Evolutionary conservation across 2,329 filamentous ascomycete species (phyloP).

Genomic region (Colletotrichum caudatum): DNA sequence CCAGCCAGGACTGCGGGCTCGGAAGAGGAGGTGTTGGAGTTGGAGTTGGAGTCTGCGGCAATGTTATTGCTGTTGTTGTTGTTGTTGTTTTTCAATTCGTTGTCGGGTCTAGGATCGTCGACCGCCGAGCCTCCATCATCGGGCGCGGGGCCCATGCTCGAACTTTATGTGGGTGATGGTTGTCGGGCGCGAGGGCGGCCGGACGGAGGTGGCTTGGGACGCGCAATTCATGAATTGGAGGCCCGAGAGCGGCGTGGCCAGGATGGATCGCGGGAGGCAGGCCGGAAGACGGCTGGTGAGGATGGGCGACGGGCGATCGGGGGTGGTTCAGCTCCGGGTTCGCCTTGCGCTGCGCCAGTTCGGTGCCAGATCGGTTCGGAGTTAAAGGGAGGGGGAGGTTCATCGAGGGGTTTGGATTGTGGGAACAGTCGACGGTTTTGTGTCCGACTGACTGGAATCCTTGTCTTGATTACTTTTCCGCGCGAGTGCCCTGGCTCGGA

Average conservation of each 20-base stretch:
- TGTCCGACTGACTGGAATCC: conserved; percentile 29
- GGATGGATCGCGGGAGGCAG: conserved; percentile 28
- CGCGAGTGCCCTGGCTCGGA: conserved; percentile 21
- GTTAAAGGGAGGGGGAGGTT: conserved; percentile 19
- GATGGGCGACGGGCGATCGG: conserved; percentile 16
- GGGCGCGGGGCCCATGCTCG: conserved; percentile 40
- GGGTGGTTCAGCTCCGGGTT: conserved; percentile 28
- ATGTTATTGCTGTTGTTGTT: background rate
- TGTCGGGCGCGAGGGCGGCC: conserved; percentile 30
- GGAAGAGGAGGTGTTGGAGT: conserved; percentile 5
- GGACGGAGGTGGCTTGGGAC: conserved; percentile 32
- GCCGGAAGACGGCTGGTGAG: conserved; percentile 33
- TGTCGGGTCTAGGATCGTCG: conserved; percentile 31
- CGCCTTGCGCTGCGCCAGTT: conserved; percentile 37
- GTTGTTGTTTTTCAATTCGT: conserved; percentile 19
- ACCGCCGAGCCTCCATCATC: conserved; percentile 37
- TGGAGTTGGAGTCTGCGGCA: background rate
- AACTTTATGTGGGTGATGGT: conserved; percentile 29
- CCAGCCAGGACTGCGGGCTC: conserved; percentile 27
- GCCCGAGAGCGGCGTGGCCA: conserved; percentile 30
- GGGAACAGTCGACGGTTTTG: conserved; percentile 30
- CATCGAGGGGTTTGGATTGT: conserved; percentile 38
- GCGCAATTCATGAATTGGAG: conserved; percentile 30
- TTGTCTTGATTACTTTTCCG: conserved; percentile 10
- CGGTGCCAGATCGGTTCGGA: conserved; percentile 32